phyloP scores from a whole-genome alignment of 2,329 filamentous ascomycete species.

The Cordyceps pruinosa region DNA sequence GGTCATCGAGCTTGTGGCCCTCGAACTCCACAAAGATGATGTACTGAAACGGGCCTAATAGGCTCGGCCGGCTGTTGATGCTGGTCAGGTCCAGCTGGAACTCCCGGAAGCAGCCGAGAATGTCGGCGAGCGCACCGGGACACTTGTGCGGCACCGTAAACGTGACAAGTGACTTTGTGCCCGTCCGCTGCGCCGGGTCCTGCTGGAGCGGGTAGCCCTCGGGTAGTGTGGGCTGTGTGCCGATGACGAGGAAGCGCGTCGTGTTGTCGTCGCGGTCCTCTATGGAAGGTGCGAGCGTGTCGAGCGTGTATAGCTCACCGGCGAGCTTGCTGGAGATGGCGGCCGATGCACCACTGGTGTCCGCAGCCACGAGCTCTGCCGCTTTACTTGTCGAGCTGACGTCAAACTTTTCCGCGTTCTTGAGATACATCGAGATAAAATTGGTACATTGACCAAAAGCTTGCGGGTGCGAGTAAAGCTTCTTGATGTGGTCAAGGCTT shows the following conservation, averaged over 20 bases:
- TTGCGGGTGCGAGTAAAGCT: slow-evolving; percentile 89
- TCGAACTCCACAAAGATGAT: slow-evolving; percentile 91
- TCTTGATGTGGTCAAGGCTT: slow-evolving; percentile 56
- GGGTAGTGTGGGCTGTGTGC: slow-evolving; percentile 26
- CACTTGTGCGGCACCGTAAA: slow-evolving; percentile 74
- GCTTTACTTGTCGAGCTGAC: slow-evolving; percentile 80
- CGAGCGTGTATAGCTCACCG: slow-evolving; percentile 58
- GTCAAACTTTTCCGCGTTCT: slow-evolving; percentile 71
- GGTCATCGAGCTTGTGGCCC: slow-evolving; percentile 47
- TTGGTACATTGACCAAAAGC: slow-evolving; percentile 84
- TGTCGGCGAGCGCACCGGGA: slow-evolving; percentile 77
- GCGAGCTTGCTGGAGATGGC: slow-evolving; percentile 75
- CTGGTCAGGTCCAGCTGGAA: slow-evolving; percentile 76
- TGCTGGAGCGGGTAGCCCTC: slow-evolving; percentile 22
- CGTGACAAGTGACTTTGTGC: slow-evolving; percentile 66
- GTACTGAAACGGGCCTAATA: slow-evolving; percentile 74
- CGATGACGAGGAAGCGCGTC: slow-evolving; percentile 70
- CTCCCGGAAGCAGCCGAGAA: slow-evolving; percentile 69
- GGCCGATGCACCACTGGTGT: slow-evolving; percentile 53
- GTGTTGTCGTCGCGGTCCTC: slow-evolving; percentile 70
- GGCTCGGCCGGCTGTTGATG: slow-evolving; percentile 80
- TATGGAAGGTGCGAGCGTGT: slow-evolving; percentile 61
- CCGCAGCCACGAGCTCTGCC: slow-evolving; percentile 65
- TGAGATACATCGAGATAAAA: slow-evolving; percentile 66
- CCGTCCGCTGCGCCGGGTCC: slow-evolving; percentile 20